A percentile compares a stretch with the other conserved stretches of the same genome.
Evolutionary conservation across 2,329 filamentous ascomycete species (phyloP).

Genomic region (Fusarium sacchari): DNA sequence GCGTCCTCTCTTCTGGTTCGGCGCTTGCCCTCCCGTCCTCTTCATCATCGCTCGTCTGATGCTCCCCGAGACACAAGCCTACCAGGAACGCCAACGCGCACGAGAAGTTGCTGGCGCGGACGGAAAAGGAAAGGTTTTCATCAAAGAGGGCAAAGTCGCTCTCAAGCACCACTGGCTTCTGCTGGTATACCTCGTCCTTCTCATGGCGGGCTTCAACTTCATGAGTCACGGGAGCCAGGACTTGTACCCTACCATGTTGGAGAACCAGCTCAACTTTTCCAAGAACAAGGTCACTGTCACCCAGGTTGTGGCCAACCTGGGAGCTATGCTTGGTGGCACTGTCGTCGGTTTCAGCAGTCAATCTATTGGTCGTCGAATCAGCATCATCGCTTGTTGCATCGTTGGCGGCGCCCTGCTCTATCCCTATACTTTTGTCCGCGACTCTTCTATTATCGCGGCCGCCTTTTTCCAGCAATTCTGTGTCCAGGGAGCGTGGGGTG

Average conservation of each 20-base stretch:
- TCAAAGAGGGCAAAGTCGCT: constrained; percentile 81
- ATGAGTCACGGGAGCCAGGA: constrained; percentile 82
- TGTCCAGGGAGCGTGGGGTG: constrained; percentile 80
- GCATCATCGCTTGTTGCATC: constrained; percentile 71
- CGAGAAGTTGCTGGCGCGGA: constrained; percentile 56
- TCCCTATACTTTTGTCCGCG: constrained; percentile 78
- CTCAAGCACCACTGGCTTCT: constrained; percentile 83
- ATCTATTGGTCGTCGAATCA: constrained; percentile 74
- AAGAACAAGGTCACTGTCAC: constrained; percentile 72
- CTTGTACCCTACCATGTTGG: constrained; percentile 69
- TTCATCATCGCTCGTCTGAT: constrained; percentile 82
- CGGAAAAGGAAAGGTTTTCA: constrained; percentile 64
- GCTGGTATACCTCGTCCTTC: constrained; percentile 81
- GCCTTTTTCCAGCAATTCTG: constrained; percentile 88
- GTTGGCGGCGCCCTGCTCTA: constrained; percentile 82
- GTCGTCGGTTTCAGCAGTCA: constrained; percentile 74
- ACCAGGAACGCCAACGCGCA: constrained; percentile 71
- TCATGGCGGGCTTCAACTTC: constrained; percentile 94
- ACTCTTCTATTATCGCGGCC: constrained; percentile 74
- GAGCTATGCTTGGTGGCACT: constrained; percentile 75
- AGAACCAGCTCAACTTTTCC: constrained; percentile 64
- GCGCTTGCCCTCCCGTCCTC: constrained; percentile 79
- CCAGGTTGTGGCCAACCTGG: constrained; percentile 77
- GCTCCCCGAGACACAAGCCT: constrained; percentile 82
- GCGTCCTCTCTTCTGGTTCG: constrained; percentile 92